These are phyloP conservation scores for Toxicodendron radicans DNA, from an alignment of 345 rosid species.

Conservation along the genomic window DNA sequence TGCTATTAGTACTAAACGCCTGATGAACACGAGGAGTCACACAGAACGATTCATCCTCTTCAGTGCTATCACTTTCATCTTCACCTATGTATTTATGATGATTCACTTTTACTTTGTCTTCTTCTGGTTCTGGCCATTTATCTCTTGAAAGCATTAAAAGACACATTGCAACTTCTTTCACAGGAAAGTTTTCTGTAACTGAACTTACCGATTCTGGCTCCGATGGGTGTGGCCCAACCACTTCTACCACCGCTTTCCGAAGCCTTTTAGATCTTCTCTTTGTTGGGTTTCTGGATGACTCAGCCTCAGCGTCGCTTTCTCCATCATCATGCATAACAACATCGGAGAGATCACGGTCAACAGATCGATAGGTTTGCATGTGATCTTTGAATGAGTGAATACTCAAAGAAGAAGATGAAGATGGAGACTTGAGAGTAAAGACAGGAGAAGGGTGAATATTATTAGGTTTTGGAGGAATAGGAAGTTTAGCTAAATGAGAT, in stretches of 20 bases:
- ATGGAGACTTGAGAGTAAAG: neutral
- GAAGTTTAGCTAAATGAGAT: conserved; percentile 54
- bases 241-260: neutral
- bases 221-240: neutral
- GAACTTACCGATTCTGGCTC: conserved; percentile 36
- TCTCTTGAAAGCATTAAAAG: conserved; percentile 50
- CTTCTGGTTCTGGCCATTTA: conserved; percentile 30
- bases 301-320: conserved; percentile 29
- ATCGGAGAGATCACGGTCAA: conserved; percentile 19
- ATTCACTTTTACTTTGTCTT: neutral
- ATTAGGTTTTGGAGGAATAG: conserved; percentile 35
- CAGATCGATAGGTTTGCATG: conserved; percentile 25
- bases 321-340: neutral
- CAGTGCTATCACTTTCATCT: neutral
- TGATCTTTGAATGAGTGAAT: neutral
- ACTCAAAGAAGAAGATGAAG: conserved; percentile 26
- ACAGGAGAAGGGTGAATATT: neutral
- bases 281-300: conserved; percentile 20
- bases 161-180: conserved; percentile 39
- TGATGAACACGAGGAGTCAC: neutral
- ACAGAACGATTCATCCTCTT: conserved; percentile 11
- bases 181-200: conserved; percentile 18
- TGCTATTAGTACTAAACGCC: neutral
- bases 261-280: conserved; percentile 32
- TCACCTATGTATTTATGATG: neutral